Evolutionary conservation across 768 basidiomycete species (phyloP).

Genomic region (Tylopilus vinaceipallidus): DNA sequence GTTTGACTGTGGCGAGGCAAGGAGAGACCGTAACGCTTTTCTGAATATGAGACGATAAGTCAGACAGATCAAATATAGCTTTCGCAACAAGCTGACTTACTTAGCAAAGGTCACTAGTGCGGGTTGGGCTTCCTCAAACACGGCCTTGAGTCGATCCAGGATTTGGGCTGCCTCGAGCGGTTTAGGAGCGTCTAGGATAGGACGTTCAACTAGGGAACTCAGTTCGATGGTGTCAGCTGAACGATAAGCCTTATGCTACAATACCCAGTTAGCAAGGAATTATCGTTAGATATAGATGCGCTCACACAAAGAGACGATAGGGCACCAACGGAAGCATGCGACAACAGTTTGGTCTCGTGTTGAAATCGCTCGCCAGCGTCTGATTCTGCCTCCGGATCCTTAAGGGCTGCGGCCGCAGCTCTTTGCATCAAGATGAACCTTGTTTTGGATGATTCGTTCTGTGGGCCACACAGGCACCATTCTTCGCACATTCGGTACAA

Average conservation of each 20-base stretch:
- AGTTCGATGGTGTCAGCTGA: conserved; percentile 52
- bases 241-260: conserved; percentile 77
- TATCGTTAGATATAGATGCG: not conserved
- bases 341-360: conserved; percentile 68
- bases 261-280: not conserved
- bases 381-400: conserved; percentile 52
- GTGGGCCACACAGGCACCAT: conserved; percentile 86
- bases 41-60: conserved; percentile 37
- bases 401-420: conserved; percentile 51
- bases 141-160: conserved; percentile 66
- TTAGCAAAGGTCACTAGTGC: conserved; percentile 56
- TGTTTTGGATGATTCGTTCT: conserved; percentile 69
- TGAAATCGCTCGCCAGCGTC: conserved; percentile 59
- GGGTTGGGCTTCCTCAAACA: conserved; percentile 59
- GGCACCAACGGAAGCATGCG: conserved; percentile 82
- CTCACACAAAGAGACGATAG: conserved; percentile 86
- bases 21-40: conserved; percentile 70
- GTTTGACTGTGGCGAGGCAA: conserved; percentile 57
- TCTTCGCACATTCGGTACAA: conserved; percentile 87
- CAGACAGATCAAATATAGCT: conserved; percentile 5
- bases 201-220: conserved; percentile 62
- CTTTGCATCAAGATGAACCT: conserved; percentile 71
- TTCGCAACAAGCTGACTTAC: conserved; percentile 42
- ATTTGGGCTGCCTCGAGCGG: conserved; percentile 51
- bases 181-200: conserved; percentile 47